phyloP scores from a whole-genome alignment of 257 asterid species.

The Datura wrightii region DNA sequence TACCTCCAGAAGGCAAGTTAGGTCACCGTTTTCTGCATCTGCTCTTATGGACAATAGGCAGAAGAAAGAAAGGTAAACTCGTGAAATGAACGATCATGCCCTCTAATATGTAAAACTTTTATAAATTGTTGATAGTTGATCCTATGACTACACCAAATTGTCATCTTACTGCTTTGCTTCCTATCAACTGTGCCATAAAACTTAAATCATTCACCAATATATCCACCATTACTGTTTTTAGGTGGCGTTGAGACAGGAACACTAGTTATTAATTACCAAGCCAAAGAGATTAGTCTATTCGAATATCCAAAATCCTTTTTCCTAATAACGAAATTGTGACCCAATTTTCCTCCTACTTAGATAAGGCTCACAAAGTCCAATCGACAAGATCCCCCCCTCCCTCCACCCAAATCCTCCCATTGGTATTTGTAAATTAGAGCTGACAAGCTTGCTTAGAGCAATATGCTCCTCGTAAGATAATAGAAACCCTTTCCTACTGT shows the following conservation, averaged over 20 bases:
- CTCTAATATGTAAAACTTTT: background rate
- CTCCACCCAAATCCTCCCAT: background rate
- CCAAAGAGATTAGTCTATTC: background rate
- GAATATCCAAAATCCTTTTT: background rate
- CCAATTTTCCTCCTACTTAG: background rate
- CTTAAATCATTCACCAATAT: background rate
- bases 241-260: background rate
- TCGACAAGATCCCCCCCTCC: background rate
- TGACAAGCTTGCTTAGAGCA: background rate
- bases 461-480: constrained; percentile 8
- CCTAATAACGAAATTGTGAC: background rate
- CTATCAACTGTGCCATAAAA: background rate
- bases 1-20: background rate
- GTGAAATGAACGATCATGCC: background rate
- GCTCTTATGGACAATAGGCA: background rate
- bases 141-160: background rate
- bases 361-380: background rate
- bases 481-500: background rate
- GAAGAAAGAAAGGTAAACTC: background rate
- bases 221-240: background rate
- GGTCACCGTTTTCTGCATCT: background rate
- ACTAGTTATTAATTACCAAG: background rate
- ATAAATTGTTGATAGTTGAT: background rate
- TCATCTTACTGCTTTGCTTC: background rate
- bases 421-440: background rate